Percentiles rank a stretch among this genome's conserved stretches.
Evolutionary conservation across 331 rosid genomes (phyloP).

Genomic region (Rhamnella rubrinervis): DNA sequence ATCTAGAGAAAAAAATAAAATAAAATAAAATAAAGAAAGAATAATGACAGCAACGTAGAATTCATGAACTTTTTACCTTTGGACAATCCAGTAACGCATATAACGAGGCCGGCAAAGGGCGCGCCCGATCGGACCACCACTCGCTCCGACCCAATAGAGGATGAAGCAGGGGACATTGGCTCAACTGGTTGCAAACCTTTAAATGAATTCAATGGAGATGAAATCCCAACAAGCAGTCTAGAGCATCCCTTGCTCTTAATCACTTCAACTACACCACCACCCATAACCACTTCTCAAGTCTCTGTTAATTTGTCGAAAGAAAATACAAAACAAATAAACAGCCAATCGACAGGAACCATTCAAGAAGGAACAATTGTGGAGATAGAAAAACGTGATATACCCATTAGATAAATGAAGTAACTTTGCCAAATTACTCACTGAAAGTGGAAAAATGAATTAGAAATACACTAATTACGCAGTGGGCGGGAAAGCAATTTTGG

Average conservation of each 20-base stretch:
- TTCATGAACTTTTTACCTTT: constrained; percentile 52
- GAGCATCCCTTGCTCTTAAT: constrained; percentile 79
- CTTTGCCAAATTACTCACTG: constrained; percentile 1
- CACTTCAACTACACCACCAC: constrained; percentile 71
- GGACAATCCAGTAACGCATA: constrained; percentile 94
- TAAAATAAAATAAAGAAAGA: neutral
- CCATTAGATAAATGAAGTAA: constrained; percentile 19
- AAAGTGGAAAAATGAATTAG: neutral
- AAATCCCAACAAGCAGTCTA: constrained; percentile 52
- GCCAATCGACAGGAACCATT: neutral
- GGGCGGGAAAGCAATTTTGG: constrained; percentile 25
- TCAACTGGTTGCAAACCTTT: constrained; percentile 55
- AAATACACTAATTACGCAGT: neutral
- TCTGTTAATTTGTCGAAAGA: constrained; percentile 7
- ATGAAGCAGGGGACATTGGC: constrained; percentile 64
- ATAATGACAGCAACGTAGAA: neutral
- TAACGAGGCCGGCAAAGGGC: constrained; percentile 79
- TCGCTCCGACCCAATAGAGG: constrained; percentile 47
- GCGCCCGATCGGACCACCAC: constrained; percentile 43
- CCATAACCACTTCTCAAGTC: constrained; percentile 54
- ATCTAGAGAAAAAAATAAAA: neutral
- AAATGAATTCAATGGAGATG: constrained; percentile 56
- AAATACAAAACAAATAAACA: neutral
- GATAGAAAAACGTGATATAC: neutral
- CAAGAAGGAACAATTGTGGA: neutral